Conservation (phyloP, 208 protist species). For the Trypanosoma lewisi region DNA sequence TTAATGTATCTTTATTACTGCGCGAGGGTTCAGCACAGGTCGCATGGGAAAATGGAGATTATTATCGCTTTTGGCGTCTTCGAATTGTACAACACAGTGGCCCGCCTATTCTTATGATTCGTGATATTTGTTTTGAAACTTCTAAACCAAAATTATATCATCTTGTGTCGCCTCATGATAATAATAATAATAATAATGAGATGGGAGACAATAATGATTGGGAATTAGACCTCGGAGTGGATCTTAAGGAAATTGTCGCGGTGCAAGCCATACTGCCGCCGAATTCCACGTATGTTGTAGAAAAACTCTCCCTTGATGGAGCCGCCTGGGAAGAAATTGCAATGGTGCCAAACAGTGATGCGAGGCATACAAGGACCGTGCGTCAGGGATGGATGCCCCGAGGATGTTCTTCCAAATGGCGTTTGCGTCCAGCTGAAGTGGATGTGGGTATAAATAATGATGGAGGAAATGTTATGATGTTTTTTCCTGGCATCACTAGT, state of each 20-base stretch:
- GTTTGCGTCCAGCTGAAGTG: conserved; percentile 39
- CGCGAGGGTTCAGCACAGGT: conserved; percentile 9
- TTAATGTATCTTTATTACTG: conserved; percentile 23
- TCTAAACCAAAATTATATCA: conserved; percentile 24
- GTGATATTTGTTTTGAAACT: conserved; percentile 19
- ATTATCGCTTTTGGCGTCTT: conserved; percentile 49
- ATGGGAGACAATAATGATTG: too few species aligned
- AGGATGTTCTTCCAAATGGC: conserved; percentile 53
- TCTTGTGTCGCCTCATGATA: conserved; percentile 2
- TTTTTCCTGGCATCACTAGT: too few species aligned
- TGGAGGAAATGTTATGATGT: neutral
- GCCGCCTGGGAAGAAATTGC: conserved; percentile 51
- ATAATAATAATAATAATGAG: too few species aligned
- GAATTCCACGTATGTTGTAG: conserved; percentile 45
- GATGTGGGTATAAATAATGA: too few species aligned
- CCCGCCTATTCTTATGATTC: conserved; percentile 8
- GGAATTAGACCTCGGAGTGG: conserved; percentile 12
- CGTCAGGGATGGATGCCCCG: conserved; percentile 36
- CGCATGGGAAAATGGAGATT: conserved; percentile 31
- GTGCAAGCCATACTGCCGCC: conserved; percentile 51
- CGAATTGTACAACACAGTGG: conserved; percentile 32
- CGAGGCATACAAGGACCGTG: neutral
- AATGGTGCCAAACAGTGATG: conserved; percentile 31
- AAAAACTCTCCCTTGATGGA: conserved; percentile 69
- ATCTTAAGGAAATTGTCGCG: conserved; percentile 33